Evolutionary conservation across 192 early-diverging fungal species (phyloP), one percentile per base, ranked within the genome.

Genomic region (Coemansia sp.): DNA sequence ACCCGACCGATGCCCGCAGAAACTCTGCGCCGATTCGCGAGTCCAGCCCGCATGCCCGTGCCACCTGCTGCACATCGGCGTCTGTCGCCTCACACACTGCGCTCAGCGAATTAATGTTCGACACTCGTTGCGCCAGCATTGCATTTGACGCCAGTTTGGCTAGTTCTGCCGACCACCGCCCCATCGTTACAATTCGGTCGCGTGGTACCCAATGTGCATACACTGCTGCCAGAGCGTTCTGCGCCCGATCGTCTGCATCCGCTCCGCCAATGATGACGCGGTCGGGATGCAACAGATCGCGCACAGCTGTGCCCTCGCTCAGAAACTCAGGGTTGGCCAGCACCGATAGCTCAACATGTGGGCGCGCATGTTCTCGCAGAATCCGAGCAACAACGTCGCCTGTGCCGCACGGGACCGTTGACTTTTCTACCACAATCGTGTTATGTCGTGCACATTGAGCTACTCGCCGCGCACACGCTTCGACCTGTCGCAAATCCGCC

Each of bases 281-380:
- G 81, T 95, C 95, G 11, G 95, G 95, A 65, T 86, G 69, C 29
- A 92, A 65, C 53, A 97, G 82, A 72, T 97, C 93, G 21, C 68
- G 78, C 54, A 95, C 87, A 19, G 93, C 93, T 17, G 93, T 93
- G 50, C 93, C 95, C 76, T 97, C 95, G 65, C 93, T 92, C 64
- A 97, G 85, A 81, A 97, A 97, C 84, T 97, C 94, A 19, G 94
- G 94, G 79, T 97, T 97, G 14, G 93, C 92, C 49, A 95, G 82
- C 53, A 97, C 93, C 61, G 89, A 86, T 70, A 97, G 95, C 29
- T 77, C 81, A 32, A 94, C 88, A 35, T 81, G 82, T 17, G 76
- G 70, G 25, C 65, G 83, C 3, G 83, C 85, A 75, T 91, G 86
- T 4, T 67, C n/a, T 52, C 89, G 88, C n/a, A 95, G 84, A 41